A percentile compares a stretch with the other conserved stretches of the same genome.
These are phyloP conservation scores for Penicillium crustosum DNA, from an alignment of 2,329 filamentous ascomycete species.

Conservation along the genomic window DNA sequence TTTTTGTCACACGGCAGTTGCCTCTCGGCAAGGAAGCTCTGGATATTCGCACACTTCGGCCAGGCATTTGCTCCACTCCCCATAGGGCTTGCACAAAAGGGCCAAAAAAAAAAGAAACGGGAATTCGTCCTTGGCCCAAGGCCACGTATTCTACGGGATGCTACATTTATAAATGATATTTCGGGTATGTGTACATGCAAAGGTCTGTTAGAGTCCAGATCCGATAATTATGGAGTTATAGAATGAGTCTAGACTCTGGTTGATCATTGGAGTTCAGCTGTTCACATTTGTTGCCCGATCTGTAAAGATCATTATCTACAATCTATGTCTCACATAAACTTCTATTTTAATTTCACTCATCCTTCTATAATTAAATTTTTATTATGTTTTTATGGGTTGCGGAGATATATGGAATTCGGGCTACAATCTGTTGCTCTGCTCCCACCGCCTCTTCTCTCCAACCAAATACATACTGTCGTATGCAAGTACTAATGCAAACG, in stretches of 20 bases:
- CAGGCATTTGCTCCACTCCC: not conserved
- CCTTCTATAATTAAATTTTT: not conserved
- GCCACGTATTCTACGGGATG: slow-evolving; percentile 6
- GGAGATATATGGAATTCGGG: not conserved
- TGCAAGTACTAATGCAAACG: not conserved
- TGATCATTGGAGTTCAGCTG: not conserved
- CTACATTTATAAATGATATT: not conserved
- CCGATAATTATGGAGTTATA: not conserved
- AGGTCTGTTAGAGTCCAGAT: slow-evolving; percentile 6
- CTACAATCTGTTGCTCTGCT: not conserved
- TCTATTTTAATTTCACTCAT: not conserved
- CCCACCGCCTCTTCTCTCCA: slow-evolving; percentile 18
- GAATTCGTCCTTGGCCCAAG: not conserved
- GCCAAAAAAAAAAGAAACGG: not conserved
- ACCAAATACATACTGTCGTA: not conserved
- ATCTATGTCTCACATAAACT: not conserved
- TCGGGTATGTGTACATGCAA: slow-evolving; percentile 3
- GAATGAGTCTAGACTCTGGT: slow-evolving; percentile 6
- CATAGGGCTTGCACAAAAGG: not conserved
- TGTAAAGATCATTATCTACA: not conserved
- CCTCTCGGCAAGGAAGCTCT: not conserved
- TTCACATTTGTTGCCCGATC: not conserved
- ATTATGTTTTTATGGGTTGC: not conserved
- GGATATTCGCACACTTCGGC: not conserved
- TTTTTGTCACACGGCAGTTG: slow-evolving; percentile 8